Conservation (phyloP, 176 grass and related monocot species). For the Coix lacrymajobi region DNA sequence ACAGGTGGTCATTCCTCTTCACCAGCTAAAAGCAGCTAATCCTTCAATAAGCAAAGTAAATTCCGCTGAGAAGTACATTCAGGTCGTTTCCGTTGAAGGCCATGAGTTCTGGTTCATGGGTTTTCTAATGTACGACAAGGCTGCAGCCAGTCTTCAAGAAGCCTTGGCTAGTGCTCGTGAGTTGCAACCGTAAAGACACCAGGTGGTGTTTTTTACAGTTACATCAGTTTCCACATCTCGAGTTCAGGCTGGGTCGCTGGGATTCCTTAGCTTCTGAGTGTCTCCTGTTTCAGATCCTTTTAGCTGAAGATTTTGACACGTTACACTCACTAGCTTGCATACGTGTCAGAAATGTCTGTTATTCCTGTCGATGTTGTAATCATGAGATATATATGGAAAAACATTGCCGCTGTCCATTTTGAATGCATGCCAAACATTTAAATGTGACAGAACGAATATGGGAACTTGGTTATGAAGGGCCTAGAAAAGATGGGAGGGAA, state of each 20-base stretch:
- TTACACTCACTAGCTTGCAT: slow-evolving; percentile 33
- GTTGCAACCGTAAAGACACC: slow-evolving; percentile 50
- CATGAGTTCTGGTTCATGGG: slow-evolving; percentile 95
- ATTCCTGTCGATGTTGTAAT: slow-evolving; percentile 33
- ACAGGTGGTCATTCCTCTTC: slow-evolving; percentile 85
- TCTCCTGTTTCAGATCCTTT: slow-evolving; percentile 36
- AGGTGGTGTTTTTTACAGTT: not conserved
- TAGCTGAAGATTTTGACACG: not conserved
- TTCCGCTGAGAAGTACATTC: slow-evolving; percentile 70
- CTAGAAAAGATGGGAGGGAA: not conserved
- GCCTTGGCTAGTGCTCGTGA: slow-evolving; percentile 50
- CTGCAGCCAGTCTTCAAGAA: slow-evolving; percentile 69
- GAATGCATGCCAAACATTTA: slow-evolving; percentile 16
- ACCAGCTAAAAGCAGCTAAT: slow-evolving; percentile 75
- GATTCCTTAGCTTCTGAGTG: slow-evolving; percentile 12
- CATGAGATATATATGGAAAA: slow-evolving; percentile 33
- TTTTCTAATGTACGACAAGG: slow-evolving; percentile 73
- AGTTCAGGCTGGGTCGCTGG: not conserved
- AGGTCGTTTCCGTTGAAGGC: slow-evolving; percentile 72
- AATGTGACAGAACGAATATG: not conserved
- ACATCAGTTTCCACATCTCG: not conserved
- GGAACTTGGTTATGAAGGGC: not conserved
- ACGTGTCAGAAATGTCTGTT: slow-evolving; percentile 22
- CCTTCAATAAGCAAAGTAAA: slow-evolving; percentile 81
- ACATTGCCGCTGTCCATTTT: slow-evolving; percentile 21